These are phyloP conservation scores for Beverwykella pulmonaria DNA, from an alignment of 495 filamentous ascomycete species.

Conservation along the genomic window DNA sequence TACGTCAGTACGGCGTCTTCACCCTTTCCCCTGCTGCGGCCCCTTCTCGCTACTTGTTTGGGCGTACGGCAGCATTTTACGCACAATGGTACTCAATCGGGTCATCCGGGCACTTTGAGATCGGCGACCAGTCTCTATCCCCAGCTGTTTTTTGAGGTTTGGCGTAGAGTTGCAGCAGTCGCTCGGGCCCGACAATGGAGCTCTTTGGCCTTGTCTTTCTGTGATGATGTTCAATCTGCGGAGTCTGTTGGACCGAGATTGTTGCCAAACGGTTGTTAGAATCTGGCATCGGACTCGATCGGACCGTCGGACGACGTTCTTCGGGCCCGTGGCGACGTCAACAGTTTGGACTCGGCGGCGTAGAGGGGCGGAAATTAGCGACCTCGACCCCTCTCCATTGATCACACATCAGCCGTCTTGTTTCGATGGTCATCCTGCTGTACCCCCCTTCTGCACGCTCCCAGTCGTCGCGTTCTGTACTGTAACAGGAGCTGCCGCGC, in stretches of 20 bases:
- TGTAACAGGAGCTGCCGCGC: slow-evolving; percentile 4
- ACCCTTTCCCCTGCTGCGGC: background rate
- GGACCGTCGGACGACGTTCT: background rate
- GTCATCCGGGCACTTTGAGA: background rate
- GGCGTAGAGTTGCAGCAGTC: too few relatives aligned
- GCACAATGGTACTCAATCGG: background rate
- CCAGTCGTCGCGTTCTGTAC: background rate
- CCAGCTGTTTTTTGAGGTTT: too few relatives aligned
- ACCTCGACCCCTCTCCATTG: background rate
- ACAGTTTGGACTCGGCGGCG: background rate
- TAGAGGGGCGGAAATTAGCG: slow-evolving; percentile 17
- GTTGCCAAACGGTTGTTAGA: too few relatives aligned
- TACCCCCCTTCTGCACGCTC: slow-evolving; percentile 18
- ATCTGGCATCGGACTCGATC: background rate
- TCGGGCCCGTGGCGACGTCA: slow-evolving; percentile 13
- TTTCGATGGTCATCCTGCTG: slow-evolving; percentile 25
- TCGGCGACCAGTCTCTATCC: too few relatives aligned
- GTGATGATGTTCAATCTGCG: too few relatives aligned
- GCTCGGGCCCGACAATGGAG: too few relatives aligned
- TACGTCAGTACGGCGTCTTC: slow-evolving; percentile 5
- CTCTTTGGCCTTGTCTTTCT: too few relatives aligned
- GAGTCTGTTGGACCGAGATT: too few relatives aligned
- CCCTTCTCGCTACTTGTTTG: background rate
- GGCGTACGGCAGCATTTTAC: background rate
- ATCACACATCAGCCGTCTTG: slow-evolving; percentile 24